Evolutionary conservation across 768 basidiomycete genomes (phyloP), one percentile per base, ranked within the genome.

Genomic region (Coprinellus micaceus): DNA sequence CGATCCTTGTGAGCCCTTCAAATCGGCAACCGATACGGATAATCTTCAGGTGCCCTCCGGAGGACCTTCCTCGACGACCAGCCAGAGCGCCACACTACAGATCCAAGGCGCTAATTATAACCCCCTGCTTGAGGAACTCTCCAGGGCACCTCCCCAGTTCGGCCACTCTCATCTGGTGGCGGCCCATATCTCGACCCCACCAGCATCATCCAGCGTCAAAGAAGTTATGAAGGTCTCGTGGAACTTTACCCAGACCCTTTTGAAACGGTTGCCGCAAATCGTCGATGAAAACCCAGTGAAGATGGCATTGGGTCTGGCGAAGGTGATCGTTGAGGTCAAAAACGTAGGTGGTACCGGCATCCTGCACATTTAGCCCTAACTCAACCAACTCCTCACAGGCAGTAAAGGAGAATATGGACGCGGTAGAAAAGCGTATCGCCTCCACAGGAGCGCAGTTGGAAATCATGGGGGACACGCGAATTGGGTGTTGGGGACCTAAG

Each of bases 371-470:
- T 50, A 28, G 40, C 46, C 44, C 50, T 56, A 41, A 60, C 54
- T n/a, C n/a, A n/a, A n/a, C n/a, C n/a, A n/a, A 30, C 50, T 46
- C 26, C 29, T 54, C 25, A 39, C 44, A 59, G 58, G 41, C 28
- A 19, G 54, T 53, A 57, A 41, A 53, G 33, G 61, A 59, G 28
- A 64, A 64, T 48, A 62, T 53, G 50, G 58, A 64, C 53, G 21
- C 56, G 24, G 52, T 64, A 29, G 52, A 43, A 49, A 46, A 37
- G 33, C 53, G 39, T 19, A 56, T 63, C 37, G 45, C n/a, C 10
- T 52, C 56, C 22, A 60, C 54, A 11, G 53, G 40, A 37, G 57
- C 17, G 28, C 58, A 56, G 39, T 33, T 64, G 37, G 30, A 50
- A 13, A 53, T 22, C 15, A 60, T 61, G 33, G 56, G 30, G 41